Conservation (phyloP, 768 basidiomycete genomes). For the Phylloporus arenicola region DNA sequence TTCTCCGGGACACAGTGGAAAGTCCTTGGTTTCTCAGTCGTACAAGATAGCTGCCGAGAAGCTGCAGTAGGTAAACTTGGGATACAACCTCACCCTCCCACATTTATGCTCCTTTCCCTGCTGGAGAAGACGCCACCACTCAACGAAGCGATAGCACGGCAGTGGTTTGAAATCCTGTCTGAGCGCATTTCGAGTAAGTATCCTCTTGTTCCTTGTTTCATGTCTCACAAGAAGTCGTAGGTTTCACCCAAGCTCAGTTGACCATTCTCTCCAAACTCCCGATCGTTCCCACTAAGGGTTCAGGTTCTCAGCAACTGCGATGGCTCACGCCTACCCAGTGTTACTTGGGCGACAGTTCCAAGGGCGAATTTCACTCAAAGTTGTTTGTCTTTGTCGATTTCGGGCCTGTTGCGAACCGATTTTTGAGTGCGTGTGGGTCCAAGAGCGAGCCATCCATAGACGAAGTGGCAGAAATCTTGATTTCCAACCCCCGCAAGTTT, state of each 20-base stretch:
- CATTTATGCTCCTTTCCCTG: slow-evolving; percentile 50
- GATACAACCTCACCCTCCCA: slow-evolving; percentile 64
- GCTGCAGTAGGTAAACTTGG: slow-evolving; percentile 61
- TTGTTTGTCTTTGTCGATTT: slow-evolving; percentile 89
- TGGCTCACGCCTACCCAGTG: slow-evolving; percentile 63
- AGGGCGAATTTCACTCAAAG: slow-evolving; percentile 65
- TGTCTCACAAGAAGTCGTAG: slow-evolving; percentile 31
- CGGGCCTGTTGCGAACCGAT: slow-evolving; percentile 72
- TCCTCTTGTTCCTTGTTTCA: background rate
- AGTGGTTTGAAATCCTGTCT: slow-evolving; percentile 67
- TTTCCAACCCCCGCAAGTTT: slow-evolving; percentile 66
- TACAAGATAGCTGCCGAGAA: slow-evolving; percentile 47
- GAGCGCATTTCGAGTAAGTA: slow-evolving; percentile 53
- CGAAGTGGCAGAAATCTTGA: slow-evolving; percentile 66
- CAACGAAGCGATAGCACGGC: slow-evolving; percentile 46
- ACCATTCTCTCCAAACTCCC: slow-evolving; percentile 48
- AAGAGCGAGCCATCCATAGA: slow-evolving; percentile 82
- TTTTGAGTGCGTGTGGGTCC: slow-evolving; percentile 84
- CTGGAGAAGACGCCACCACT: slow-evolving; percentile 58
- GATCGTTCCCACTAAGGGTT: slow-evolving; percentile 60
- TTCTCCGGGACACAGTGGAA: slow-evolving; percentile 66
- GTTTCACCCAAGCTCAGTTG: slow-evolving; percentile 54
- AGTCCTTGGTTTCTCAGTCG: slow-evolving; percentile 68
- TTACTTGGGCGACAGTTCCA: slow-evolving; percentile 52
- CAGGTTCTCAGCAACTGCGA: slow-evolving; percentile 28